Base-by-base conservation (phyloP, 176 grass and related monocot species). In the Oryza rufipogon region DNA sequence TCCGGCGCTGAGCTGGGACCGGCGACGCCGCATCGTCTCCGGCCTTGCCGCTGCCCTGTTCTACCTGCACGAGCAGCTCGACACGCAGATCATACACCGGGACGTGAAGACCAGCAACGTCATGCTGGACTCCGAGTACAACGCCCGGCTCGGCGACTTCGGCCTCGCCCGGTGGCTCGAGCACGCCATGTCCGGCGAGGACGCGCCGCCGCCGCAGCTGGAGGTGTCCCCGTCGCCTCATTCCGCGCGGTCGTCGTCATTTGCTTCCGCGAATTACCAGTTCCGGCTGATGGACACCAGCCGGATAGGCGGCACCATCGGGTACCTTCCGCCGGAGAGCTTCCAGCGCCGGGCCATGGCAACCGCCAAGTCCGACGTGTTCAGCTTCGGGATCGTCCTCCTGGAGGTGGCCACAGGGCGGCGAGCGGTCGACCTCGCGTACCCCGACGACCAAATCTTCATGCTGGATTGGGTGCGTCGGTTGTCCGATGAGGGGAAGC, bases 61-160 rank as follows among this genome's bases (percentile, higher is more conserved):
- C 65, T 97, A 97, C 79, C 87, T 97, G 77, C 95, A 97, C 44
- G 92, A 97, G 76, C 87, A 97, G 85, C 95, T 95, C 2, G 95
- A 95, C 84, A 93, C 92, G 48, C 95, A 97, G 75, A 97, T 97
- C 81, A 95, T 97, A 64, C 95, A 97, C 86, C 90, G 95, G 7
- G 92, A 97, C 42, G 88, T 97, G 15, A 97, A 97, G 88, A 84
- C 95, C 63, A 97, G 95, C 85, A 97, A 97, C 93, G 92, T 97
- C 66, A 97, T 97, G 95, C 86, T 97, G 34, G 95, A 97, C 32
- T 80, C 90, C 0, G 88, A 93, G 46, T 95, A 79, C 87, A 97
- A 97, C 87, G 95, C 95, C 15, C 84, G 95, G 1, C 95, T 97
- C 5, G 95, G 95, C 1, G 95, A 97, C 79, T 97, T 97, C 20